Conservation (phyloP, 352 stramenopile genomes). For the Pythium folliculosum region DNA sequence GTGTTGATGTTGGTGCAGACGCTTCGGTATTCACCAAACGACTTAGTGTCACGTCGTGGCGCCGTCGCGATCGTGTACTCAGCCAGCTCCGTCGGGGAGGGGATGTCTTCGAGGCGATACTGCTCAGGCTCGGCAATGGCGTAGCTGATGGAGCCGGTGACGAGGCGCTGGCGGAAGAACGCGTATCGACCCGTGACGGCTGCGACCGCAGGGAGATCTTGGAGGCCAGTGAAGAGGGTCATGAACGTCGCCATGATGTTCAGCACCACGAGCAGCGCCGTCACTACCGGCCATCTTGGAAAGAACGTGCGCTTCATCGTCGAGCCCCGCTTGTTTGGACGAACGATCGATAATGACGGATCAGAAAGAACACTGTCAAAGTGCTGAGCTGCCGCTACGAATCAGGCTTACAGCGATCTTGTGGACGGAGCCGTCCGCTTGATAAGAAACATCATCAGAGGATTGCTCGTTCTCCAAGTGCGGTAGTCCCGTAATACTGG, state of each 20-base stretch:
- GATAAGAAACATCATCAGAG: no score
- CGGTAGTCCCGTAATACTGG: no score
- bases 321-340: neutral
- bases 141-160: slow-evolving; percentile 28
- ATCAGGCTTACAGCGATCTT: no score
- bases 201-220: slow-evolving; percentile 15
- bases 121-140: slow-evolving; percentile 17
- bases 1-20: slow-evolving; percentile 33
- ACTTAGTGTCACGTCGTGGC: slow-evolving; percentile 20
- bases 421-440: no score
- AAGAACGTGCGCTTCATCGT: neutral
- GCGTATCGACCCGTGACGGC: slow-evolving; percentile 21
- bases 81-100: slow-evolving; percentile 30
- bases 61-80: slow-evolving; percentile 30
- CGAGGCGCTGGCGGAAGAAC: slow-evolving; percentile 13
- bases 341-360: neutral
- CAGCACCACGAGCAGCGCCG: neutral
- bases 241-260: slow-evolving; percentile 17
- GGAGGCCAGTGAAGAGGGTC: slow-evolving; percentile 24
- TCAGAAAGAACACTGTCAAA: neutral
- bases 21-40: slow-evolving; percentile 29
- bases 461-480: no score
- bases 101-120: slow-evolving; percentile 7
- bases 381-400: no score
- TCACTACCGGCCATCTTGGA: neutral